A percentile compares a stretch with the other conserved stretches of the same genome.
These are phyloP conservation scores for Gymnopilus dilepis DNA, from an alignment of 768 basidiomycete species.

Conservation along the genomic window DNA sequence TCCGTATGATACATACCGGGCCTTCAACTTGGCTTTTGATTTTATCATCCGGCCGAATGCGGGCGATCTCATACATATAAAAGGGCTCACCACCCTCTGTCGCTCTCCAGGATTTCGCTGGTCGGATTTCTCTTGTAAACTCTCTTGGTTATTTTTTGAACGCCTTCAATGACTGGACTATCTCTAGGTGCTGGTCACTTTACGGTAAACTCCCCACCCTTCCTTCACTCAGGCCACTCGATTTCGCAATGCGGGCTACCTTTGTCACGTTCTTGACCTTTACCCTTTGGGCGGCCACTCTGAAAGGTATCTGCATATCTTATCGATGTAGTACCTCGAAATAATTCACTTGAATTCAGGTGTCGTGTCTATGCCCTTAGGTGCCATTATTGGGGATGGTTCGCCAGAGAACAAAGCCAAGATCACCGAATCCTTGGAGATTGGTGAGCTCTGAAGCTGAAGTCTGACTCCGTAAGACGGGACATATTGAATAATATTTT, in stretches of 20 bases:
- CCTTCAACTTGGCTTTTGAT: not conserved
- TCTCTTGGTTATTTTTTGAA: not conserved
- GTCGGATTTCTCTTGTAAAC: constrained; percentile 1
- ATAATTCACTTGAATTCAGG: not conserved
- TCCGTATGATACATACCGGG: too few species aligned
- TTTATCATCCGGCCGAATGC: not conserved
- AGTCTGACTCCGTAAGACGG: not conserved
- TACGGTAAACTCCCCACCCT: not conserved
- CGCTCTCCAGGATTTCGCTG: not conserved
- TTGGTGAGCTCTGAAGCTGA: not conserved
- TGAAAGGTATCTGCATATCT: not conserved
- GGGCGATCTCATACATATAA: not conserved
- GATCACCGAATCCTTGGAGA: not conserved
- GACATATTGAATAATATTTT: not conserved
- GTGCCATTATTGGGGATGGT: not conserved
- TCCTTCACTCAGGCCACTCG: not conserved
- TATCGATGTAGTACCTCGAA: not conserved
- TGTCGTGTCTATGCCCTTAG: not conserved
- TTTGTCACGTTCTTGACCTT: not conserved
- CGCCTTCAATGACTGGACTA: not conserved
- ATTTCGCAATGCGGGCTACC: not conserved
- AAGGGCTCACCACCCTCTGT: not conserved
- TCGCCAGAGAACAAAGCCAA: not conserved
- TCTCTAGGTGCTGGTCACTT: constrained; percentile 4
- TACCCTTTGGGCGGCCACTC: not conserved